Evolutionary conservation across 495 filamentous ascomycete genomes (phyloP).

Genomic region (Penicillium lagena): DNA sequence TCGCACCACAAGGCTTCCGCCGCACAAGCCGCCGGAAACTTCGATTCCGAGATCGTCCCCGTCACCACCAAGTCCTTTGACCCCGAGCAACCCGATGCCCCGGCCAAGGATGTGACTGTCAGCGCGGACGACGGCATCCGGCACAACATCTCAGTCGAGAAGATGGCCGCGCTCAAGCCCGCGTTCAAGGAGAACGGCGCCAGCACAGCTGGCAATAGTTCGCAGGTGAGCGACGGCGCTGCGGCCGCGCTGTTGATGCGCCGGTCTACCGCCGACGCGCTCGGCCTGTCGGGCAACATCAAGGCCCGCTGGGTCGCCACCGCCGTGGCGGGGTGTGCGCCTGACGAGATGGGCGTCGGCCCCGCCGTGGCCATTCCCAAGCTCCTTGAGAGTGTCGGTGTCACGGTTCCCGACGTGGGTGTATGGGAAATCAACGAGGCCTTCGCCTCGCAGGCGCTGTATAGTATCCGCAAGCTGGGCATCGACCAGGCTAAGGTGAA

Average conservation of each 20-base stretch:
- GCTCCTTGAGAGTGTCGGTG: conserved; percentile 57
- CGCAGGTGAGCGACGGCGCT: conserved; percentile 82
- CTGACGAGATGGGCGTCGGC: conserved; percentile 92
- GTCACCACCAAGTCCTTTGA: conserved; percentile 57
- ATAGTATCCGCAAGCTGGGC: conserved; percentile 70
- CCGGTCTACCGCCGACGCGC: conserved; percentile 68
- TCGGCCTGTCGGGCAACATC: conserved; percentile 62
- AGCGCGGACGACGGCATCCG: conserved; percentile 78
- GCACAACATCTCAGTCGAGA: conserved; percentile 55
- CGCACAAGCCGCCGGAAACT: conserved; percentile 62
- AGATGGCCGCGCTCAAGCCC: conserved; percentile 72
- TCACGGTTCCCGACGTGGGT: conserved; percentile 62
- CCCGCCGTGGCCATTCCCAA: conserved; percentile 82
- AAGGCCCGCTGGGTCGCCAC: conserved; percentile 75
- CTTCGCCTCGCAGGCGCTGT: conserved; percentile 82
- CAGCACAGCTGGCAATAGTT: conserved; percentile 82
- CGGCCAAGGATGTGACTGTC: conserved; percentile 54
- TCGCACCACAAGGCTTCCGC: conserved; percentile 64
- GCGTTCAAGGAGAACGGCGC: conserved; percentile 68
- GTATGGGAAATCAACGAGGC: conserved; percentile 98
- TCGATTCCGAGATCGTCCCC: conserved; percentile 73
- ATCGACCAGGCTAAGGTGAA: conserved; percentile 67
- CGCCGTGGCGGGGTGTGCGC: conserved; percentile 65
- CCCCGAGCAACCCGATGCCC: conserved; percentile 52
- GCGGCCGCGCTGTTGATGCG: conserved; percentile 78